Evolutionary conservation across 371 early-diverging fungal species (phyloP).

Genomic region (Coemansia sp.): DNA sequence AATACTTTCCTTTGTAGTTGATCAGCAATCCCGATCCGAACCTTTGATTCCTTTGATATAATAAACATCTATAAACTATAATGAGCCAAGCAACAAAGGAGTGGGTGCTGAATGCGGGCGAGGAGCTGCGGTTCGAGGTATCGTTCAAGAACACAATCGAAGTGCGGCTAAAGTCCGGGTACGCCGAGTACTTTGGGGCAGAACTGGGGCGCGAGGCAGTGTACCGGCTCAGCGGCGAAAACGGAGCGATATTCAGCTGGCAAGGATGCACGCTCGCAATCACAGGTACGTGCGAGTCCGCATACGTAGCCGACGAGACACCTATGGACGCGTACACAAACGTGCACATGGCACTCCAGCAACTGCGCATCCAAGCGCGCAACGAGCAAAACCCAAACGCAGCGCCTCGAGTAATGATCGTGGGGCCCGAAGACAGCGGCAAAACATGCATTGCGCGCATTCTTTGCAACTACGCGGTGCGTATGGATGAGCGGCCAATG

Average conservation of each 20-base stretch:
- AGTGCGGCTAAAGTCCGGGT: constrained; percentile 68
- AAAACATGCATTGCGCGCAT: constrained; percentile 84
- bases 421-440: constrained; percentile 90
- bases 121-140: constrained; percentile 61
- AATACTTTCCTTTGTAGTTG: too few species aligned
- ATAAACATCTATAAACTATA: not conserved
- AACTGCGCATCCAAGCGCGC: constrained; percentile 62
- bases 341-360: constrained; percentile 84
- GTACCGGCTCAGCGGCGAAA: constrained; percentile 78
- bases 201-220: constrained; percentile 75
- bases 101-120: constrained; percentile 55
- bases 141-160: constrained; percentile 53
- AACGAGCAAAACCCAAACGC: not conserved
- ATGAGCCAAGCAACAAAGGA: constrained; percentile 19
- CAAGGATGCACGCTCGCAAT: constrained; percentile 79
- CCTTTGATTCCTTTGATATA: too few species aligned
- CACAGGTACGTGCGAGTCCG: constrained; percentile 68
- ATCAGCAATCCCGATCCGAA: too few species aligned
- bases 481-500: constrained; percentile 71
- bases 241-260: constrained; percentile 93
- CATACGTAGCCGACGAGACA: constrained; percentile 89
- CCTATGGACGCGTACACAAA: constrained; percentile 90
- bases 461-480: constrained; percentile 79
- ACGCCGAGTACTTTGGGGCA: constrained; percentile 89
- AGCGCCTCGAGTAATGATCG: constrained; percentile 66